Evolutionary conservation across 192 early-diverging fungal genomes (phyloP).

Genomic region (Coemansia umbellata): DNA sequence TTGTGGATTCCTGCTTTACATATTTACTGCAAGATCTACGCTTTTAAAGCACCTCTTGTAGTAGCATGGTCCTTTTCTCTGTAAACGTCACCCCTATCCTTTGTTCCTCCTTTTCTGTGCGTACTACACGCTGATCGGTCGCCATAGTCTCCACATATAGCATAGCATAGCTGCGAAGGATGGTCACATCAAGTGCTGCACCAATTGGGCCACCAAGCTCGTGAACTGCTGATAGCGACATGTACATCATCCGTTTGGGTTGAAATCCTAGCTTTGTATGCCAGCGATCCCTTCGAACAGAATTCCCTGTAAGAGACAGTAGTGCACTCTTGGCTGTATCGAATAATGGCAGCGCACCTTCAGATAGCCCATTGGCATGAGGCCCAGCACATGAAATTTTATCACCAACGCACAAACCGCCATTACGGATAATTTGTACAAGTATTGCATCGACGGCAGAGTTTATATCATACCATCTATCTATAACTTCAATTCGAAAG

Average conservation of each 20-base stretch:
- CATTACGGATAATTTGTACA: constrained; percentile 6
- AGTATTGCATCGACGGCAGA: constrained; percentile 20
- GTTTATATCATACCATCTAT: constrained; percentile 39
- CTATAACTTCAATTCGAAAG: constrained; percentile 25
- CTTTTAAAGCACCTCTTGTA: constrained; percentile 11
- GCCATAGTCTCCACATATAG: constrained; percentile 26
- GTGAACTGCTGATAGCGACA: constrained; percentile 29
- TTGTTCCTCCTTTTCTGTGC: constrained; percentile 30
- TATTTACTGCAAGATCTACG: neutral
- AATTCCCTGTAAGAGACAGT: constrained; percentile 24
- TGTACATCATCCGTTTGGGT: neutral
- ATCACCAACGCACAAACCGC: constrained; percentile 29
- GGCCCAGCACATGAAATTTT: constrained; percentile 35
- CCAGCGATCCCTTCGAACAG: constrained; percentile 37
- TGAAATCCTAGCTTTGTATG: constrained; percentile 36
- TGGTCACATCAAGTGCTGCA: constrained; percentile 35
- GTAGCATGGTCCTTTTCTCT: neutral
- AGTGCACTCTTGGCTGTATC: constrained; percentile 1
- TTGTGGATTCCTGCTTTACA: neutral
- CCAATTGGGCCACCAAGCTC: constrained; percentile 24
- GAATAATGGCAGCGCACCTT: constrained; percentile 23
- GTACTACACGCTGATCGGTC: constrained; percentile 16
- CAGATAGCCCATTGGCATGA: constrained; percentile 11
- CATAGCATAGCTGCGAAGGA: constrained; percentile 36
- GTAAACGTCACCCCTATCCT: constrained; percentile 4